A percentile compares a stretch with the other conserved stretches of the same genome.
phyloP scores from a whole-genome alignment of 352 stramenopile species.

The Phytophthora brassicae region DNA sequence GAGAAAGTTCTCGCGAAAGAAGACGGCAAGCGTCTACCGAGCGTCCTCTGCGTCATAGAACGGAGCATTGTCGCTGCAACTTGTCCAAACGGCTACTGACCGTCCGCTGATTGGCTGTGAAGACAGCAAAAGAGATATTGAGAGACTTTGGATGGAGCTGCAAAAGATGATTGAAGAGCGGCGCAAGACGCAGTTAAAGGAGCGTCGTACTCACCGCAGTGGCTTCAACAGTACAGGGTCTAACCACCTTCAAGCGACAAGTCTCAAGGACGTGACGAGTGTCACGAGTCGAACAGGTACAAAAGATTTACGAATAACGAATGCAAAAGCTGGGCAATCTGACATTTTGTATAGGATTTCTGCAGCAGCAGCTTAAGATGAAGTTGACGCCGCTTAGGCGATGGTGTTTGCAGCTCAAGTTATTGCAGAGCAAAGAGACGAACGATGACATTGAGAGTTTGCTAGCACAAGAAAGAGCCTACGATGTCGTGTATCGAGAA shows the following conservation, averaged over 20 bases:
- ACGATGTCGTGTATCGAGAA: constrained; percentile 47
- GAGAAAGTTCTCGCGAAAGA: neutral
- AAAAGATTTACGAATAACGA: too few relatives aligned
- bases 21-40: neutral
- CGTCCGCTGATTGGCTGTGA: constrained; percentile 15
- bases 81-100: neutral
- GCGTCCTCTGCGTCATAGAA: neutral
- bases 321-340: too few relatives aligned
- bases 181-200: constrained; percentile 13
- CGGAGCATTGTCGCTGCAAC: constrained; percentile 16
- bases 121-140: neutral
- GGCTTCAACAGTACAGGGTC: neutral
- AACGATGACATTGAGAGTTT: constrained; percentile 7
- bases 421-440: constrained; percentile 24
- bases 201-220: constrained; percentile 15
- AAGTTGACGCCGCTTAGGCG: constrained; percentile 37
- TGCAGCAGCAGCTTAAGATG: constrained; percentile 36
- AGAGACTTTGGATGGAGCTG: neutral
- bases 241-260: constrained; percentile 1
- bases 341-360: constrained; percentile 37
- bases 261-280: constrained; percentile 20
- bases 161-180: constrained; percentile 10
- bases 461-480: constrained; percentile 29
- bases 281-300: constrained; percentile 35
- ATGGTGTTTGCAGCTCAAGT: constrained; percentile 47